Evolutionary conservation across 345 rosid species (phyloP), one percentile per base, ranked within the genome.

Genomic region (Crucihimalaya himalaica): DNA sequence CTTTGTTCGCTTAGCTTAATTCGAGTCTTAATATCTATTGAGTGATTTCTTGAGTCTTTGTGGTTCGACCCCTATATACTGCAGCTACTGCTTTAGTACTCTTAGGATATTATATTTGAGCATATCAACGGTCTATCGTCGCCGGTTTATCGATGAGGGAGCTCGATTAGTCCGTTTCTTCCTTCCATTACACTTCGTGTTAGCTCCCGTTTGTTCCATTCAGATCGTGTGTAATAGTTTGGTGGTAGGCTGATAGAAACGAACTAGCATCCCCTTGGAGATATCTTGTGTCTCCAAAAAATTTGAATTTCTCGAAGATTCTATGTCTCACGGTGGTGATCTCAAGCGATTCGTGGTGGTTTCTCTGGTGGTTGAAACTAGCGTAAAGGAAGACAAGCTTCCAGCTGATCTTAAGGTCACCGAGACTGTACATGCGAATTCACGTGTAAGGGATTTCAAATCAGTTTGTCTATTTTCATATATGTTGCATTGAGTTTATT

Each of bases 341-440:
- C 42, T 28, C 15, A 27, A 67, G 73, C 5, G 43, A 56, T 59
- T 53, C 76, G 50, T 77, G 19, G 40, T 77, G 32, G 72, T 91
- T 56, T 68, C 90, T 63, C 32, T 88, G 59, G 74, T 90, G 4
- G 79, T 43, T 45, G 86, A 82, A 45, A 72, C 52, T 1, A 84
- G 70, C 15, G 20, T 78, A 19, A 86, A 80, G 63, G 80, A 71
- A 53, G 96, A 89, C 68, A 71, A 69, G 78, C 92, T 93, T 66
- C 92, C 93, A 4, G 98, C 90, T 39, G 87, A 84, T 29, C 79
- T 93, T 55, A 67, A 43, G 47, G 87, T 90, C 66, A 85, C 82
- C 0, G 92, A 87, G 85, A 83, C 79, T 35, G 72, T 57, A 60
- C 84, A 84, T 64, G 83, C 93, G 69, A 83, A 88, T 76, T 86